Evolutionary conservation across 768 basidiomycete genomes (phyloP).

Genomic region (Suillus decipiens): DNA sequence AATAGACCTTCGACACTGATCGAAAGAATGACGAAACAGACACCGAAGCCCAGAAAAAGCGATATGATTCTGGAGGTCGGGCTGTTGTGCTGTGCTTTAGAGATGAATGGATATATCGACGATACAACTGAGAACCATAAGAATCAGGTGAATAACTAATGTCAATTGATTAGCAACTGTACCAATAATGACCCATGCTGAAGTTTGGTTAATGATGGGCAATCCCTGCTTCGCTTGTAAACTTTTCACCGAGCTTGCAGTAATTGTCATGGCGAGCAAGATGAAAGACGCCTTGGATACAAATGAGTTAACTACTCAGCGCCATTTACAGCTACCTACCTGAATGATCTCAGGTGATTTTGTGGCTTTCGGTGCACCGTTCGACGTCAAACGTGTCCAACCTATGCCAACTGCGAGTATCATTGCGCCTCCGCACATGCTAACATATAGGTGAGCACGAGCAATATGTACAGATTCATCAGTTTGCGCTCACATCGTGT

Average conservation of each 20-base stretch:
- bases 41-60: slow-evolving; percentile 71
- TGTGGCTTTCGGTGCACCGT: slow-evolving; percentile 1
- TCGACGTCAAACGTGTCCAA: slow-evolving; percentile 15
- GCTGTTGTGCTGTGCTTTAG: slow-evolving; percentile 35
- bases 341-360: slow-evolving; percentile 21
- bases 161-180: slow-evolving; percentile 20
- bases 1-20: slow-evolving; percentile 84
- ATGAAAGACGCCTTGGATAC: slow-evolving; percentile 45
- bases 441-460: slow-evolving; percentile 29
- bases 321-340: slow-evolving; percentile 17
- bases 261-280: slow-evolving; percentile 49
- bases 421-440: slow-evolving; percentile 47
- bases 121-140: slow-evolving; percentile 42
- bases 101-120: slow-evolving; percentile 52
- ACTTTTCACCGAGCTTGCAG: slow-evolving; percentile 55
- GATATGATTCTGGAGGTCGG: slow-evolving; percentile 54
- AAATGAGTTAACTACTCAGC: background rate
- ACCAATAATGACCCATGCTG: slow-evolving; percentile 72
- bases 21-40: slow-evolving; percentile 77
- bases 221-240: slow-evolving; percentile 70
- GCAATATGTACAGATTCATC: background rate
- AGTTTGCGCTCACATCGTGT: slow-evolving; percentile 52
- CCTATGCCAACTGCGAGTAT: slow-evolving; percentile 42
- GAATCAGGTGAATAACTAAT: background rate
- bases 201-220: slow-evolving; percentile 56